Conservation (phyloP, 2,329 filamentous ascomycete genomes). For the Chaetomium olivaceum region DNA sequence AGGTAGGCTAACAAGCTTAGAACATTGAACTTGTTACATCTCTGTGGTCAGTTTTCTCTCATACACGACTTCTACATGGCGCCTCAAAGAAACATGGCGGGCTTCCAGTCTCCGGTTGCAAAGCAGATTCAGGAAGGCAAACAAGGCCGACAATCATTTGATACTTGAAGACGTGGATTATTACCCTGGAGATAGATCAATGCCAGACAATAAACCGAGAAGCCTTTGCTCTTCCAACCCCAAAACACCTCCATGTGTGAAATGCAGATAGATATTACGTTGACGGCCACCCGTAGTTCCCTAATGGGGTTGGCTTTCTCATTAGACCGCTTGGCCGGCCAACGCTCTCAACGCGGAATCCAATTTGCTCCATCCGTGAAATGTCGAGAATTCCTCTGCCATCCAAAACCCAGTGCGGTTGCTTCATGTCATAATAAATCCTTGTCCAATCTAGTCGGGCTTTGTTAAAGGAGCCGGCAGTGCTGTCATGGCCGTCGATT, state of each 20-base stretch:
- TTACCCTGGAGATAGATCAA: not conserved
- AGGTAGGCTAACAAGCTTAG: not conserved
- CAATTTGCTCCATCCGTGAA: slow-evolving; percentile 8
- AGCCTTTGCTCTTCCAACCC: not conserved
- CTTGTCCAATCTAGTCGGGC: slow-evolving; percentile 3
- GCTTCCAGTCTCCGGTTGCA: not conserved
- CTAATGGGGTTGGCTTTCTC: not conserved
- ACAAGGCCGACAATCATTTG: not conserved
- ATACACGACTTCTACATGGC: too few relatives aligned
- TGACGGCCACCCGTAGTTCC: not conserved
- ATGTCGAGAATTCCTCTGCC: slow-evolving; percentile 11
- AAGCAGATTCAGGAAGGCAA: not conserved
- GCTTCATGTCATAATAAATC: slow-evolving; percentile 9
- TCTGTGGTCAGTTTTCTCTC: too few relatives aligned
- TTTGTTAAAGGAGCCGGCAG: not conserved
- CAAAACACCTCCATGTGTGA: not conserved
- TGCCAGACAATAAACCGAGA: not conserved
- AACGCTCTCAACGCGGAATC: slow-evolving; percentile 13
- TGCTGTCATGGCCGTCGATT: too few relatives aligned
- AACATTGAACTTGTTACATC: not conserved
- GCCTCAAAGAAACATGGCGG: too few relatives aligned
- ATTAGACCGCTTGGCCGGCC: not conserved
- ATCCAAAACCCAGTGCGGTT: slow-evolving; percentile 7
- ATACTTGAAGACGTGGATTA: not conserved
- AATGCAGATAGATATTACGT: not conserved